Base-by-base conservation (phyloP, 148 eudicot genomes). In the Chenopodium album region DNA sequence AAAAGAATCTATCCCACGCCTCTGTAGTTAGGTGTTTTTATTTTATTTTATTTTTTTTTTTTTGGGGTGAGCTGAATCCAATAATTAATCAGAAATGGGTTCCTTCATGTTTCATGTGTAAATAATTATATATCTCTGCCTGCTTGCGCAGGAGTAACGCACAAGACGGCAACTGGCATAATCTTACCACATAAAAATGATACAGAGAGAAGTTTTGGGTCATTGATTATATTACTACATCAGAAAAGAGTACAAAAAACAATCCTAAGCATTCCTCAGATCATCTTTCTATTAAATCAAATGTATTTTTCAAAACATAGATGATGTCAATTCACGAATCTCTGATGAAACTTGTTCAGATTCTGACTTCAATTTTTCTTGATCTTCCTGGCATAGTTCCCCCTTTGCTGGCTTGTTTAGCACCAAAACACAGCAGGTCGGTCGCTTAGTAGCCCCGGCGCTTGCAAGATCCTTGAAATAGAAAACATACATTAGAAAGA, bases 371-470 rank as follows among this genome's bases (percentile, higher is more conserved):
- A 95, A 80, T 76, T 91, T 92, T 59, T 90, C 94, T 76, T 86
- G 90, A 19, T 92, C 94, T 32, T 93, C 98, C 67, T 85, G 84
- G 66, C 81, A 84, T 59, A 95, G 76, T 69, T 92, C 98, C 41
- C 98, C 98, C 85, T 95, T 95, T 12, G 92, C 80, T 6, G 98
- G 98, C 87, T 96, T 94, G 52, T 92, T 89, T 75, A 85, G 81
- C 82, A 96, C 98, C 82, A 96, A 80, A 66, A 96, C 99, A 76
- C 99, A 96, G 83, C 99, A 96, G 26, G 98, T 96, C 23, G 99
- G 98, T 82, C 97, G 85, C 90, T 96, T 96, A 50, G 99, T 96
- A n/a, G 98, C 87, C 56, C 98, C 98, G 2, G 99, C 99, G 86
- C 90, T 96, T 0, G 99, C 99, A 76, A 96, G 94, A 84, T 94